Base-by-base conservation (phyloP, 1,284 basidiomycete genomes). In the Cryptococcus floricola region DNA sequence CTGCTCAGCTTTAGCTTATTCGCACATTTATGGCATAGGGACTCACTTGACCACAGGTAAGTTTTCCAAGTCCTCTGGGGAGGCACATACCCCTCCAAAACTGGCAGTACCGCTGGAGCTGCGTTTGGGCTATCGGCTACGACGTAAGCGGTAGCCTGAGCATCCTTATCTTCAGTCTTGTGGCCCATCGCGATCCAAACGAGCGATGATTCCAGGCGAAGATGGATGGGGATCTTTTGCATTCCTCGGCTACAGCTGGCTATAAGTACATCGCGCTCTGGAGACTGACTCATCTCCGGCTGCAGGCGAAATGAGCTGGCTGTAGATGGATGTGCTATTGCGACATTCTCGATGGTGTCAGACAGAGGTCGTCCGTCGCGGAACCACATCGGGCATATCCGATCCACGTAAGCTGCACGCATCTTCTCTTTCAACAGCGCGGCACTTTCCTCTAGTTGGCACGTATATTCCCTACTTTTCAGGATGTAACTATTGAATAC, bases 1-100 rank as follows among this genome's bases (percentile, higher is more conserved):
- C 59, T 60, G 34, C 43, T 14, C 28, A 37, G 16, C n/a, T 31
- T 31, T 27, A 48, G 27, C 23, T 14, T 42, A 23, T 18, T 9
- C 12, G 12, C 7, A 7, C n/a, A n/a, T 19, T 41, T 4, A 6
- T 4, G 23, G 9, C 5, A 27, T 14, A 4, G 4, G 13, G 25
- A 43, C 50, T 42, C 41, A 51, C 50, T 58, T 9, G 57, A 58
- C 57, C 57, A 58, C 23, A 58, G 53, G 37, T 52, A 58, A 6
- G 57, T 54, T 27, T 52, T 54, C 57, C 57, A 58, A n/a, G 57
- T 58, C 31, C 43, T 42, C 23, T 51, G 27, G 3, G 57, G 49
- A 3, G 49, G 34, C 6, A 52, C 53, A 45, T 58, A 58, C 7
- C 31, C 51, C 19, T 54, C 46, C 16, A 50, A 7, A 14, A 38